Conservation (phyloP, 108 stramenopile species). For the Pseudonitzschia multiseries region DNA sequence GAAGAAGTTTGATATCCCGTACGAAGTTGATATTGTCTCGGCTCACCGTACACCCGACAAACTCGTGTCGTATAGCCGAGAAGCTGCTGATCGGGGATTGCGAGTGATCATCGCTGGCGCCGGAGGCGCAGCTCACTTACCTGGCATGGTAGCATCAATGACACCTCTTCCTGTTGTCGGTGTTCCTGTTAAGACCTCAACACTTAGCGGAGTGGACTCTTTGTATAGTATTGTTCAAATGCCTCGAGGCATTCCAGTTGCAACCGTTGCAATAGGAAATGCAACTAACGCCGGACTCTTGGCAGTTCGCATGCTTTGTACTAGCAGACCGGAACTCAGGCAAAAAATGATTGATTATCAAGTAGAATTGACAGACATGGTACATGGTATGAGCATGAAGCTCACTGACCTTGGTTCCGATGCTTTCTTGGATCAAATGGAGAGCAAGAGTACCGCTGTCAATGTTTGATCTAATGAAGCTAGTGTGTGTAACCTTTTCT, state of each 20-base stretch:
- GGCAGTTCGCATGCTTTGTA: slow-evolving; percentile 91
- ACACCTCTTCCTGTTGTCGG: slow-evolving; percentile 98
- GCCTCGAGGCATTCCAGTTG: slow-evolving; percentile 98
- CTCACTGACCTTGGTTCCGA: slow-evolving; percentile 71
- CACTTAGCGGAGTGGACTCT: slow-evolving; percentile 96
- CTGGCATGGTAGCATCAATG: slow-evolving; percentile 98
- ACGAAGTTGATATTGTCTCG: slow-evolving; percentile 97
- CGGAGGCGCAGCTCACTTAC: slow-evolving; percentile 99
- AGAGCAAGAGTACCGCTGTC: slow-evolving; percentile 74
- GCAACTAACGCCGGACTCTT: slow-evolving; percentile 96
- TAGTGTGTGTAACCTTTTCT: too few relatives aligned
- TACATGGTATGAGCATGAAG: slow-evolving; percentile 62
- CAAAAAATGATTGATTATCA: slow-evolving; percentile 84
- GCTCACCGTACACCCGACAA: slow-evolving; percentile 98
- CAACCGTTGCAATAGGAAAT: slow-evolving; percentile 99
- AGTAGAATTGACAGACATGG: slow-evolving; percentile 71
- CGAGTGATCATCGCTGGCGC: slow-evolving; percentile 97
- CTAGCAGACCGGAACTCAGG: slow-evolving; percentile 69
- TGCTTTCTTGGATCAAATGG: slow-evolving; percentile 82
- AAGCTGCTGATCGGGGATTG: slow-evolving; percentile 86
- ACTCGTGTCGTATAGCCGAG: slow-evolving; percentile 86
- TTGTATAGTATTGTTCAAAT: slow-evolving; percentile 98
- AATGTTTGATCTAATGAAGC: slow-evolving; percentile 63
- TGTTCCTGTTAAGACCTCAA: slow-evolving; percentile 97
- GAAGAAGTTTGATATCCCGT: slow-evolving; percentile 85